These are phyloP conservation scores for Paraleonurus japonicus DNA, from an alignment of 257 asterid species.

Conservation along the genomic window DNA sequence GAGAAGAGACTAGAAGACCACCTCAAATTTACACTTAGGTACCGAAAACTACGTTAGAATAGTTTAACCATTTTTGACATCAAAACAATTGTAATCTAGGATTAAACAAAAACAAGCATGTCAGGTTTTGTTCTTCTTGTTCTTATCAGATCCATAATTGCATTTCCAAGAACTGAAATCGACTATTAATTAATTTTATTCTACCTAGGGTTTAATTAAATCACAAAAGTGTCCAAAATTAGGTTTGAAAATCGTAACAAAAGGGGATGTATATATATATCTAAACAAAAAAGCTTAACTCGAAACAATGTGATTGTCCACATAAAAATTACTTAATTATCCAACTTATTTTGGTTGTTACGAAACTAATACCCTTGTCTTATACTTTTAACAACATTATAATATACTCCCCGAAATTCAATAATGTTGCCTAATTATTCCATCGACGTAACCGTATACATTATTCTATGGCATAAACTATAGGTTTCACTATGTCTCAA, in stretches of 20 bases:
- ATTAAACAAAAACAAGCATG: slow-evolving; percentile 36
- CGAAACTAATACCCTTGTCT: slow-evolving; percentile 37
- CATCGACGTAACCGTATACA: slow-evolving; percentile 18
- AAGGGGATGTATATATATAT: slow-evolving; percentile 26
- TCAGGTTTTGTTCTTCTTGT: slow-evolving; percentile 40
- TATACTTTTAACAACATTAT: slow-evolving; percentile 34
- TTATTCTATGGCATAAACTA: slow-evolving; percentile 23
- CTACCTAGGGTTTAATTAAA: not conserved
- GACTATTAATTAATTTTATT: slow-evolving; percentile 23
- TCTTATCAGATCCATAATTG: slow-evolving; percentile 38
- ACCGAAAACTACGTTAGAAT: not conserved
- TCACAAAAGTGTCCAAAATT: slow-evolving; percentile 27
- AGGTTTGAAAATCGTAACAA: slow-evolving; percentile 36
- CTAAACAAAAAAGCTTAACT: slow-evolving; percentile 31
- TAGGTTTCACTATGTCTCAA: slow-evolving; percentile 30
- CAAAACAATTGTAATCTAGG: slow-evolving; percentile 22
- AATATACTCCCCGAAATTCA: slow-evolving; percentile 35
- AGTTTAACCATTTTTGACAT: not conserved
- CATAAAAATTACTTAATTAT: slow-evolving; percentile 10
- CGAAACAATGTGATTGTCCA: slow-evolving; percentile 37
- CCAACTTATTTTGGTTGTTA: slow-evolving; percentile 23
- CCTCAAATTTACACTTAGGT: not conserved
- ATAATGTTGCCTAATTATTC: slow-evolving; percentile 42
- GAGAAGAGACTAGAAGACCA: too few relatives aligned
- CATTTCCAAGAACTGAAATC: slow-evolving; percentile 45